Percentiles rank a stretch among this genome's conserved stretches.
phyloP scores from a whole-genome alignment of 2,329 filamentous ascomycete species.

The Fusarium tupiense region DNA sequence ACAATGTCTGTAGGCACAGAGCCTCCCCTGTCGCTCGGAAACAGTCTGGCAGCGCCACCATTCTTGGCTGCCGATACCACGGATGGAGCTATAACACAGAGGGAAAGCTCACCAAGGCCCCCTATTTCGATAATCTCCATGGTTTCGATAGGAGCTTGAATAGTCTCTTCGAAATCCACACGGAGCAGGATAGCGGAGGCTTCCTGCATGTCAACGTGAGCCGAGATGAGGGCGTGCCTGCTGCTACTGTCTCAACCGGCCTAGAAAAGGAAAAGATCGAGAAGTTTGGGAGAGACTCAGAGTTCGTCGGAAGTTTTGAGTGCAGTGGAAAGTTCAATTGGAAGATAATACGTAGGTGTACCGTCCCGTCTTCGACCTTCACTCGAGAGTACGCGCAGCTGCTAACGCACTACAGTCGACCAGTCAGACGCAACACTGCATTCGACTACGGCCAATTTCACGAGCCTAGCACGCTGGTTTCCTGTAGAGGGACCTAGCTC shows the following conservation, averaged over 20 bases:
- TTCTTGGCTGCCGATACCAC: conserved; percentile 1
- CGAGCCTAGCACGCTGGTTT: too few species aligned
- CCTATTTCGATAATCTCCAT: neutral
- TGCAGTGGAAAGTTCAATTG: neutral
- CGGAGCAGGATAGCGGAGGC: neutral
- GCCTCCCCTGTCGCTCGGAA: neutral
- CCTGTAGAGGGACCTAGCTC: neutral
- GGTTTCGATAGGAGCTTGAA: neutral
- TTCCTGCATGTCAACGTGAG: neutral
- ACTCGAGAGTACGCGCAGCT: accelerated
- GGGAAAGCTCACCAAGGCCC: neutral
- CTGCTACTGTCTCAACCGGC: accelerated
- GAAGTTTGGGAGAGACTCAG: too few species aligned
- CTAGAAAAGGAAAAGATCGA: too few species aligned
- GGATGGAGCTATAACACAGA: conserved; percentile 3
- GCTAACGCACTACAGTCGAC: neutral
- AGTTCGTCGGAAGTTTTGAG: neutral
- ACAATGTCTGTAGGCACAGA: conserved; percentile 2
- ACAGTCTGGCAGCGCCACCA: neutral
- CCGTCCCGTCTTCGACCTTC: accelerated
- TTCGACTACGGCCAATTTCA: too few species aligned
- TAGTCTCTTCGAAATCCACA: neutral
- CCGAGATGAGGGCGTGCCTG: neutral
- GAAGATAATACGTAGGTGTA: neutral
- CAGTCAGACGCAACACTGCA: neutral